Evolutionary conservation across 345 rosid species (phyloP), one percentile per base, ranked within the genome.

Genomic region (Linum trigynum): DNA sequence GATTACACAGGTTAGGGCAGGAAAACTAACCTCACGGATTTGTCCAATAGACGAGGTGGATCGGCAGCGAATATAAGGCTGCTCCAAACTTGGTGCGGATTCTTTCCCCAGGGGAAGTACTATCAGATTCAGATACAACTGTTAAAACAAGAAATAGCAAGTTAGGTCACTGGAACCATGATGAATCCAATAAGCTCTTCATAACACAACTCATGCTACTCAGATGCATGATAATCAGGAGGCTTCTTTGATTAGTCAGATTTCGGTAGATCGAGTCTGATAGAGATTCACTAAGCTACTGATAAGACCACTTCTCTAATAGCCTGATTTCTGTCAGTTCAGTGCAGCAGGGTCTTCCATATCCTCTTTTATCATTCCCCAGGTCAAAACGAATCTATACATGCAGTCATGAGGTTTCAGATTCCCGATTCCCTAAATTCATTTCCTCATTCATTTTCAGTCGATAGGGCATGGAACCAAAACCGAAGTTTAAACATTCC

Each of bases 51-150:
- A 67, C 71, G 68, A 68, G 68, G 65, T 67, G 65, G 72, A 71
- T 38, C 69, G 71, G 32, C 76, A 67, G 39, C 76, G 64, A 68
- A 73, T 71, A 42, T 63, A 73, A 14, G 76, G 76, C 65, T 68
- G 76, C 71, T 63, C 56, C 72, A 73, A 35, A 53, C 59, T 51
- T 61, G 62, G 68, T n/a, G 62, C 9, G 32, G 65, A 60, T 64
- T 42, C 38, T 14, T 62, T 63, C 39, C 50, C 71, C 56, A 76
- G 35, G 15, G 64, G 75, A 68, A 66, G 11, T 15, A 72, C 71
- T 71, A 67, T 75, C 42, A 73, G 72, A 55, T 73, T 67, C 53
- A 73, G n/a, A 59, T 73, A 68, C 38, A 67, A 59, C 76, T 73
- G 71, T 48, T 15, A 79, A 67, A 50, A 67, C 39, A 72, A 57